phyloP scores from a whole-genome alignment of 1,284 basidiomycete genomes.

The Cutaneotrichosporon sp. region DNA sequence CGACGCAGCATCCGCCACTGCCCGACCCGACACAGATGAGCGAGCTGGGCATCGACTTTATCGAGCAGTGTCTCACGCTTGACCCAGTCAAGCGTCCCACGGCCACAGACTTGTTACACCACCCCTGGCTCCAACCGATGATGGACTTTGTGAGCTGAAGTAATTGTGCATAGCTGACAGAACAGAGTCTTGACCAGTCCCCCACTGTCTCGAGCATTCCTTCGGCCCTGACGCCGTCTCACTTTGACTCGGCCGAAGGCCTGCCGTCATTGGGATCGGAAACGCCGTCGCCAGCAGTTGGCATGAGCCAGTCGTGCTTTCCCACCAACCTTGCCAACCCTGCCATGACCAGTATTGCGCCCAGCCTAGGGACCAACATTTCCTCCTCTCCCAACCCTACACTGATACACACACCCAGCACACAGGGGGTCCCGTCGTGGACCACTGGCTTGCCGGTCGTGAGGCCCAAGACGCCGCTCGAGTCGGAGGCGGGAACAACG shows the following conservation, averaged over 20 bases:
- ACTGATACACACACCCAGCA: neutral
- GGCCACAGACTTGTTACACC: slow-evolving; percentile 76
- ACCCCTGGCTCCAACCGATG: slow-evolving; percentile 72
- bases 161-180: neutral
- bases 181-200: slow-evolving; percentile 4
- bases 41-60: slow-evolving; percentile 86
- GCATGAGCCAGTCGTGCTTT: neutral
- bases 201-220: slow-evolving; percentile 10
- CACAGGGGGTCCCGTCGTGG: neutral
- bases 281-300: neutral
- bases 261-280: neutral
- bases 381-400: neutral
- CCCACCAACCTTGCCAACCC: neutral
- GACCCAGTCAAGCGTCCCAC: slow-evolving; percentile 79
- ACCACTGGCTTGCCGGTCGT: no score
- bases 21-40: slow-evolving; percentile 88
- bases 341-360: neutral
- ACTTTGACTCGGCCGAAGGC: neutral
- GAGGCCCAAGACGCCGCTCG: neutral
- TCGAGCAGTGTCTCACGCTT: slow-evolving; percentile 84
- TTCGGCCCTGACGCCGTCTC: neutral
- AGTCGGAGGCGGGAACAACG: neutral
- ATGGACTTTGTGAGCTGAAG: slow-evolving; percentile 27
- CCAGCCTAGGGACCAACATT: neutral
- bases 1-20: slow-evolving; percentile 91